Base-by-base conservation (phyloP, 2,329 filamentous ascomycete species). In the Penicillium aurantiogriseum region DNA sequence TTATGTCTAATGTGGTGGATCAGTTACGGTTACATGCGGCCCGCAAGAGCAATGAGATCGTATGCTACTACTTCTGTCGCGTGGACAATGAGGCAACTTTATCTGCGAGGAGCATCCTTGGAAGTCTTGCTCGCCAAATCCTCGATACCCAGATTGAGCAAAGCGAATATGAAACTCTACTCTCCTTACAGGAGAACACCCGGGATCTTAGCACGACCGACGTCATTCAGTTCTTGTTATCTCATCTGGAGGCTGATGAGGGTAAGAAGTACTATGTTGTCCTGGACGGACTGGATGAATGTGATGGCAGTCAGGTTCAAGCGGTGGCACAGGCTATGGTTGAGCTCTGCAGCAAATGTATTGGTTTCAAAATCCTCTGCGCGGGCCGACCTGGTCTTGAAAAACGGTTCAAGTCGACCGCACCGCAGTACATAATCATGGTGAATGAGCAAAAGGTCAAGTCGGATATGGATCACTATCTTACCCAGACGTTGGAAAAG, bases 51-150 rank as follows among this genome's bases (percentile, higher is more conserved):
- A 38, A 59, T 38, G 58, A 58, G 25, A 23, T 56, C 11, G 38
- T 67, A 23, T 45, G 40, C 17, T 62, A 68, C 45, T 61, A 58
- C 40, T 67, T 68, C 45, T 67, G 62, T 43, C 43, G 35, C 4
- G 11, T 15, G 1, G 47, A 50, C 27, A 38, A 50, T 13, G n/a
- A 25, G 5, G 5, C 35, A 48, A 58, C 64, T 11, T 48, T 65
- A n/a, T 56, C 61, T 21, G 58, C 62, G 1, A 54, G 57, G 36
- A 63, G 38, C 17, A 64, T 68, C 17, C 17, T 68, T 23, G 64
- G 64, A 38, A 64, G 59, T 40, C 29, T 67, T 23, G 57, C 55
- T 43, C 51, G 61, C 47, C 64, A 67, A 57, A 46, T 66, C 17
- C 21, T 67, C 4, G 56, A 62, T 45, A 13, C 27, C 8, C 10